A percentile compares a stretch with the other conserved stretches of the same genome.
Conservation (phyloP, 257 asterid species). For the Capsicum rhomboideum region DNA sequence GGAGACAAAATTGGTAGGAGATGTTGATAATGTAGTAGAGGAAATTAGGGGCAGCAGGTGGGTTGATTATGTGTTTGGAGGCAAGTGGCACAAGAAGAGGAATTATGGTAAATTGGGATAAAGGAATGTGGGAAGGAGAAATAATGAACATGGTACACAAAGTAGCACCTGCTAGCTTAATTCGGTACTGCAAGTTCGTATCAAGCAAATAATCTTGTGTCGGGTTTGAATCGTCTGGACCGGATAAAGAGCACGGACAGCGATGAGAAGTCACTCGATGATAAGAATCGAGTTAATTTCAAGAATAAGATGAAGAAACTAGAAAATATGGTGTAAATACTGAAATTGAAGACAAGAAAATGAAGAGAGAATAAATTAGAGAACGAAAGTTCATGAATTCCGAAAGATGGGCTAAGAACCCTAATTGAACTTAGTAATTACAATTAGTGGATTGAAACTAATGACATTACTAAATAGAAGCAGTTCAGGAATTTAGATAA, state of each 20-base stretch:
- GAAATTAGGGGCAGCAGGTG: neutral
- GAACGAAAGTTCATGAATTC: neutral
- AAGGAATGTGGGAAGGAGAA: neutral
- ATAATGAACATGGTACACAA: neutral
- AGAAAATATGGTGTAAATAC: neutral
- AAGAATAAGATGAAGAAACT: neutral
- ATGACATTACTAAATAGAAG: neutral
- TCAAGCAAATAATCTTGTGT: neutral
- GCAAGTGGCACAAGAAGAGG: neutral
- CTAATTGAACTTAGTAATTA: neutral
- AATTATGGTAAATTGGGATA: neutral
- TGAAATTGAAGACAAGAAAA: neutral
- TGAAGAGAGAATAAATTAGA: neutral
- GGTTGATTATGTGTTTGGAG: neutral
- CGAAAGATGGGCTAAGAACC: neutral
- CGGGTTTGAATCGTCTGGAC: neutral
- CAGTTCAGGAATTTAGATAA: neutral
- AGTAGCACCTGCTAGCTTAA: neutral
- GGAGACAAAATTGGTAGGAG: neutral
- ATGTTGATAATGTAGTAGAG: neutral
- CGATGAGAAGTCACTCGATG: neutral
- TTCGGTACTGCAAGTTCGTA: neutral
- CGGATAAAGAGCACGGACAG: neutral
- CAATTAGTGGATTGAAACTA: neutral
- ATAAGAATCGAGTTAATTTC: neutral